Evolutionary conservation across 768 basidiomycete species (phyloP).

Genomic region (Termitomyces titanicus): DNA sequence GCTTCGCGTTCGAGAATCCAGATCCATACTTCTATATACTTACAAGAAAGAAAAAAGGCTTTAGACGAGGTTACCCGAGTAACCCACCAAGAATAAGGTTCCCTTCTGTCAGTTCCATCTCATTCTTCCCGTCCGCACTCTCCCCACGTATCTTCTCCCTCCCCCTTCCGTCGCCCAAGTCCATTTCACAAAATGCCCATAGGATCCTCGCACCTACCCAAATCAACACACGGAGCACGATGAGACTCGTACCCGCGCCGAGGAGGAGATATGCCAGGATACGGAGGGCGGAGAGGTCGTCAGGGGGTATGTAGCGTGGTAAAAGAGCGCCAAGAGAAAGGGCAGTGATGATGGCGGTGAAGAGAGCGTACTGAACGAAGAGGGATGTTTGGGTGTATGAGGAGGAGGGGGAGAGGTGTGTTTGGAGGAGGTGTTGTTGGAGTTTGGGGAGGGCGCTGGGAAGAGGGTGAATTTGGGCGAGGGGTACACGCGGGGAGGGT

Average conservation of each 20-base stretch:
- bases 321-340: slow-evolving; percentile 5
- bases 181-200: slow-evolving; percentile 12
- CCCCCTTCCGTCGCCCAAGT: slow-evolving; percentile 1
- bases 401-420: background rate
- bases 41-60: background rate
- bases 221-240: slow-evolving; percentile 1
- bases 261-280: background rate
- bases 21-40: no score
- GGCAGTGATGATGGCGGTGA: slow-evolving; percentile 8
- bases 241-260: background rate
- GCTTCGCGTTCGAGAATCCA: no score
- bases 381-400: slow-evolving; percentile 4
- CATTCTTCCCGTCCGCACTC: background rate
- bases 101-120: slow-evolving; percentile 7
- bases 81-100: slow-evolving; percentile 4
- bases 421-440: slow-evolving; percentile 5
- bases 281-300: background rate
- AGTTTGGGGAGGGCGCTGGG: slow-evolving; percentile 1
- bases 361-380: slow-evolving; percentile 13
- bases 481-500: no score
- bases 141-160: background rate
- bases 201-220: slow-evolving; percentile 10
- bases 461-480: background rate
- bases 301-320: background rate
- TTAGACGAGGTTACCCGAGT: background rate